Conservation (phyloP, 495 filamentous ascomycete species). For the Jackrogersella multiformis region DNA sequence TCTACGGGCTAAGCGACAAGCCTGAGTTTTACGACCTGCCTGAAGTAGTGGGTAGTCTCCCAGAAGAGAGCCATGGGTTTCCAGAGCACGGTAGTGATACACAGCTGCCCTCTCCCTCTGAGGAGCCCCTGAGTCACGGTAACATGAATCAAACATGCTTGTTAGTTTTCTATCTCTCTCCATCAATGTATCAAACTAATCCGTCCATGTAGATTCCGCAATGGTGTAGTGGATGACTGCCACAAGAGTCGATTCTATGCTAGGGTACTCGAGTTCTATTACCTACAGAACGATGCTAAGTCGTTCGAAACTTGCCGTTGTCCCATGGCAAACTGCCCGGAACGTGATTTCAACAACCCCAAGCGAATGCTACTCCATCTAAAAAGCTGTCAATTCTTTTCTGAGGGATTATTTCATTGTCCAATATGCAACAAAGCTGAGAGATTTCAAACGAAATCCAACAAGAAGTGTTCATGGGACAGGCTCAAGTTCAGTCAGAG, state of each 20-base stretch:
- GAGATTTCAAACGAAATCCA: conserved; percentile 9
- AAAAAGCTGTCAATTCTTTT: conserved; percentile 21
- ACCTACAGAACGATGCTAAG: background rate
- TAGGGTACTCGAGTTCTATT: conserved; percentile 21
- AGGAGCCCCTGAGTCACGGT: background rate
- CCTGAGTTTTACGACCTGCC: background rate
- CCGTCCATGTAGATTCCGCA: background rate
- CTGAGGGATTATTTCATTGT: conserved; percentile 18
- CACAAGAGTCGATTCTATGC: conserved; percentile 25
- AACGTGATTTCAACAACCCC: background rate
- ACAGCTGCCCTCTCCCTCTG: background rate
- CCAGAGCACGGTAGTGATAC: background rate
- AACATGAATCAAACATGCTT: background rate
- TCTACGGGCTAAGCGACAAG: background rate
- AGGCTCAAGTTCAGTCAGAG: conserved; percentile 17
- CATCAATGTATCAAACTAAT: background rate
- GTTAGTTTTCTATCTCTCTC: background rate
- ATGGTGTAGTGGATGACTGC: conserved; percentile 26
- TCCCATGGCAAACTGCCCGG: conserved; percentile 22
- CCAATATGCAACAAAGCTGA: conserved; percentile 14
- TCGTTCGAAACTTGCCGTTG: conserved; percentile 2
- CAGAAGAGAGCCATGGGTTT: background rate
- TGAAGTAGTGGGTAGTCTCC: background rate
- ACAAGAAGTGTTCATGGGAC: conserved; percentile 22
- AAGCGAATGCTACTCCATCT: conserved; percentile 35